phyloP scores from a whole-genome alignment of 2,329 filamentous ascomycete genomes.

The Calonectria hongkongensis region DNA sequence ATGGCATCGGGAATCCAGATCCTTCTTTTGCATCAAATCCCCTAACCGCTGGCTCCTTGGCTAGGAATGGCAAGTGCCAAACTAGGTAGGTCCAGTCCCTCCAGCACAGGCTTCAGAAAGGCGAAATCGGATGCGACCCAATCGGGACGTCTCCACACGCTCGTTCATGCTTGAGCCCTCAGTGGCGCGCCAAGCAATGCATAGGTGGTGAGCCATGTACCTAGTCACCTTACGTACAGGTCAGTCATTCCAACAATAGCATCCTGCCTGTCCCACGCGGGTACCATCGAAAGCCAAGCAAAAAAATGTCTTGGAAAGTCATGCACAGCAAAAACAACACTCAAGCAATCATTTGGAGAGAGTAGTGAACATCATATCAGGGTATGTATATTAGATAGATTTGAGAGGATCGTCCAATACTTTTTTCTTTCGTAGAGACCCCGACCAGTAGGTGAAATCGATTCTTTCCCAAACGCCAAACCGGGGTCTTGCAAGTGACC shows the following conservation, averaged over 20 bases:
- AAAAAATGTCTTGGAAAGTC: conserved; percentile 19
- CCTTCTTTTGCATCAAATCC: not conserved
- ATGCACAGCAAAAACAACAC: not conserved
- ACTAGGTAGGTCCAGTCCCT: conserved; percentile 28
- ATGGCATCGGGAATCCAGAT: conserved; percentile 13
- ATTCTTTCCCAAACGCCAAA: conserved; percentile 52
- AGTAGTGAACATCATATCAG: conserved; percentile 42
- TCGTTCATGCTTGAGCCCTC: conserved; percentile 37
- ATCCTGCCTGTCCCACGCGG: not conserved
- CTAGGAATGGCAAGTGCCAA: conserved; percentile 36
- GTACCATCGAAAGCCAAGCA: conserved; percentile 3
- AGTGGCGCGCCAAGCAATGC: conserved; percentile 40
- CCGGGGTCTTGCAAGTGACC: conserved; percentile 53
- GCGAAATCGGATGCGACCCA: conserved; percentile 37
- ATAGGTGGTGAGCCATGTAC: conserved; percentile 13
- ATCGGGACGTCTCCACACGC: conserved; percentile 37
- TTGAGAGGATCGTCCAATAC: conserved; percentile 49
- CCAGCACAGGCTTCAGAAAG: not conserved
- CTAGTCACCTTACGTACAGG: conserved; percentile 16
- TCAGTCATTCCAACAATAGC: conserved; percentile 25
- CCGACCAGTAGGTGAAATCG: conserved; percentile 51
- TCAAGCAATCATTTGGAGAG: conserved; percentile 18
- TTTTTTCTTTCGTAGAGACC: conserved; percentile 51
- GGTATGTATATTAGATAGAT: conserved; percentile 37
- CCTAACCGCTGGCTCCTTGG: not conserved